Percentiles rank a stretch among this genome's conserved stretches.
phyloP scores from a whole-genome alignment of 1,139 yeast genomes.

The Yamadazyma spencermartinsiae region DNA sequence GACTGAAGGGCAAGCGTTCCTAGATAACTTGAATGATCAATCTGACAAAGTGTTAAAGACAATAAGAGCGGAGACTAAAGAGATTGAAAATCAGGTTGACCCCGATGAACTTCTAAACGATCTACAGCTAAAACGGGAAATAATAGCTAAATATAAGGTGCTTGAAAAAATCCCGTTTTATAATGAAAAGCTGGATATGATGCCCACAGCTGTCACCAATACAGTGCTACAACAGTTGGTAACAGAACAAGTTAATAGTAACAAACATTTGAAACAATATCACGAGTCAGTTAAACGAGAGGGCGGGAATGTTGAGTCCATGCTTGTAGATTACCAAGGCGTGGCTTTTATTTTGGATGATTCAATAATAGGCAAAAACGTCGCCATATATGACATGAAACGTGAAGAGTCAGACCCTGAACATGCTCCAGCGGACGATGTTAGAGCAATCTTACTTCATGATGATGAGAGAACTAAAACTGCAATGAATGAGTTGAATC shows the following conservation, averaged over 20 bases:
- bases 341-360: no score
- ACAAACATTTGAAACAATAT: not conserved
- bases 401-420: no score
- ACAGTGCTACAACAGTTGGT: slow-evolving; percentile 9
- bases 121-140: slow-evolving; percentile 15
- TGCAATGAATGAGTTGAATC: not conserved
- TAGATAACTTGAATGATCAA: slow-evolving; percentile 27
- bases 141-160: slow-evolving; percentile 30
- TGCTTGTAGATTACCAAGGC: slow-evolving; percentile 1
- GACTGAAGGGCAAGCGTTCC: slow-evolving; percentile 27
- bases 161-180: slow-evolving; percentile 31
- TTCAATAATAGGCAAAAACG: no score
- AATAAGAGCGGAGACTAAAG: slow-evolving; percentile 12
- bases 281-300: not conserved
- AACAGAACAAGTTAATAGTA: slow-evolving; percentile 4
- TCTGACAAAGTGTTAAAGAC: slow-evolving; percentile 28
- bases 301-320: slow-evolving; percentile 1
- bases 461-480: not conserved
- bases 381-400: no score
- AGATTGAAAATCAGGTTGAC: slow-evolving; percentile 4
- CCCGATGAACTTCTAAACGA: slow-evolving; percentile 6
- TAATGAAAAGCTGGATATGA: slow-evolving; percentile 39
- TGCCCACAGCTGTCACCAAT: slow-evolving; percentile 37
- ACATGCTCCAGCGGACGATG: slow-evolving; percentile 6
- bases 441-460: slow-evolving; percentile 1